Conservation (phyloP, 805 yeast species). For the Candida manassasensis region DNA sequence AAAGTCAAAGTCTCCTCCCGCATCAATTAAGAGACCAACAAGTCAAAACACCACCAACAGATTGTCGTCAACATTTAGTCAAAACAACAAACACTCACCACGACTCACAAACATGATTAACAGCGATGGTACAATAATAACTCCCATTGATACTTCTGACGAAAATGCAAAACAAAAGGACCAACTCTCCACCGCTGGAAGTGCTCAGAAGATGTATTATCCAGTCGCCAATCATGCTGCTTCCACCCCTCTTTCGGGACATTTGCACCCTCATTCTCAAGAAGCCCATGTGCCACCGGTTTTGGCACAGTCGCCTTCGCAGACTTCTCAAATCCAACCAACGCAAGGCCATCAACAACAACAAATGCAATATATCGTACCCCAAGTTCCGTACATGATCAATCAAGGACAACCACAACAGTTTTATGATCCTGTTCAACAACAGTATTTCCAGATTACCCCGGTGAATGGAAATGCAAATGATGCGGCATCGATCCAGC, state of each 20-base stretch:
- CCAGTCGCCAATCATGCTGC: background rate
- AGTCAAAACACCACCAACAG: conserved; percentile 24
- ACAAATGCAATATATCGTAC: conserved; percentile 4
- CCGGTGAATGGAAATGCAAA: conserved; percentile 25
- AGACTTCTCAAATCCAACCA: conserved; percentile 6
- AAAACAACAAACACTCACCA: conserved; percentile 31
- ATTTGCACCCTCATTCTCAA: background rate
- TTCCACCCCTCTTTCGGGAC: background rate
- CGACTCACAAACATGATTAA: conserved; percentile 37
- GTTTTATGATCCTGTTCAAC: conserved; percentile 41
- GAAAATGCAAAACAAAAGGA: conserved; percentile 3
- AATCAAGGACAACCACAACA: conserved; percentile 31
- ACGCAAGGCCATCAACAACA: conserved; percentile 11
- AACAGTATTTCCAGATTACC: conserved; percentile 37
- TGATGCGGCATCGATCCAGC: conserved; percentile 22
- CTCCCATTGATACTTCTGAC: conserved; percentile 32
- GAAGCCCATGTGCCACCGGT: conserved; percentile 7
- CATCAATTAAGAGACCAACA: conserved; percentile 13
- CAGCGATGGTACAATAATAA: conserved; percentile 42
- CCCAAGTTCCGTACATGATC: conserved; percentile 9
- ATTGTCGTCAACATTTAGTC: conserved; percentile 36
- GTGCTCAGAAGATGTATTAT: background rate
- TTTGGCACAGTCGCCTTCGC: background rate
- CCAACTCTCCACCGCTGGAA: background rate
- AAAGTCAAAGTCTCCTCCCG: conserved; percentile 2